A percentile compares a stretch with the other conserved stretches of the same genome.
phyloP scores from a whole-genome alignment of 495 filamentous ascomycete species.

The Aspergillus avenaceus region DNA sequence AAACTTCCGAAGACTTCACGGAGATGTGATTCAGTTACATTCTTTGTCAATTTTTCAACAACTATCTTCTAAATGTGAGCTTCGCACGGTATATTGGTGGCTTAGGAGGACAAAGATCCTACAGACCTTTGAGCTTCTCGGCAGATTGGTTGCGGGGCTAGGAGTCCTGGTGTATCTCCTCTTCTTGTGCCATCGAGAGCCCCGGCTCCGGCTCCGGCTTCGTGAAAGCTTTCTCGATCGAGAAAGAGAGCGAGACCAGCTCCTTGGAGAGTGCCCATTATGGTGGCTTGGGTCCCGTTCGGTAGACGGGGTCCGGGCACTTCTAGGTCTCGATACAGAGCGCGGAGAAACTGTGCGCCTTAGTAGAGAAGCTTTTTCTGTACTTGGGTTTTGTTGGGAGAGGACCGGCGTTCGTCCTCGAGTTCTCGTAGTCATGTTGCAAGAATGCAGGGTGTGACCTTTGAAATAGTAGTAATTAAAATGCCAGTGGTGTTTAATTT shows the following conservation, averaged over 20 bases:
- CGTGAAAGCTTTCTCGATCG: constrained; percentile 30
- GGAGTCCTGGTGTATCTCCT: constrained; percentile 47
- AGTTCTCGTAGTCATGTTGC: constrained; percentile 22
- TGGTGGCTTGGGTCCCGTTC: constrained; percentile 27
- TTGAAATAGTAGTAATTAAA: too few species aligned
- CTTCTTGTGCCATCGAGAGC: constrained; percentile 32
- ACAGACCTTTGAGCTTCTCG: constrained; percentile 57
- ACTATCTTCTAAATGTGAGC: constrained; percentile 62
- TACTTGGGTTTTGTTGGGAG: constrained; percentile 11
- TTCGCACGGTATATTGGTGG: not conserved
- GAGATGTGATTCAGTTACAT: constrained; percentile 83
- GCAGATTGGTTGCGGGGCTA: constrained; percentile 35
- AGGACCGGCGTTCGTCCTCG: constrained; percentile 20
- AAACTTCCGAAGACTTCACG: constrained; percentile 89
- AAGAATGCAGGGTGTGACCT: not conserved
- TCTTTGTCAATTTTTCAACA: constrained; percentile 94
- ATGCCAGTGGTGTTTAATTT: too few species aligned
- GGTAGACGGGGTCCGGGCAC: constrained; percentile 28
- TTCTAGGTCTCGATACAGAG: constrained; percentile 32
- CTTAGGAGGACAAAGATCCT: not conserved
- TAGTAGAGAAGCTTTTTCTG: constrained; percentile 28
- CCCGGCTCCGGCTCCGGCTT: constrained; percentile 31
- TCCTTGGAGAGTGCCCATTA: constrained; percentile 35
- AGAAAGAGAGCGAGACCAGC: constrained; percentile 41
- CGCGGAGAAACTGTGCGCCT: constrained; percentile 49